A percentile compares a stretch with the other conserved stretches of the same genome.
Evolutionary conservation across 768 basidiomycete genomes (phyloP).

Genomic region (Rhizopogon vinicolor): DNA sequence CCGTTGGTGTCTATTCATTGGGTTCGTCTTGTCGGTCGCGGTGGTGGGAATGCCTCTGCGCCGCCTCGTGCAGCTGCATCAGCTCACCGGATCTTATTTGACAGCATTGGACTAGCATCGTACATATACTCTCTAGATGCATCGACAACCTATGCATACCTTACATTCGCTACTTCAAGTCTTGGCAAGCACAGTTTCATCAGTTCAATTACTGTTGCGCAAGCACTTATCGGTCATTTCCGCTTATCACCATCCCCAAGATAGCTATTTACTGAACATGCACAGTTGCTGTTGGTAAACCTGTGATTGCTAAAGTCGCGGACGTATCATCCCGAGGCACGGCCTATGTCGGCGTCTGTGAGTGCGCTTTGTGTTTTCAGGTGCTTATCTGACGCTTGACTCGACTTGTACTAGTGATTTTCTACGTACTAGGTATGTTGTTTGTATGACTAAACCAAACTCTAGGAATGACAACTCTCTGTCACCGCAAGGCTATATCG

Average conservation of each 20-base stretch:
- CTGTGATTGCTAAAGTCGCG: constrained; percentile 68
- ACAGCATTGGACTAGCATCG: constrained; percentile 57
- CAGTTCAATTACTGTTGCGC: constrained; percentile 49
- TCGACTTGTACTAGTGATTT: constrained; percentile 33
- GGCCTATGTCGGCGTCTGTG: constrained; percentile 54
- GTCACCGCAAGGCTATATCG: constrained; percentile 36
- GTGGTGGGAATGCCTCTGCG: neutral
- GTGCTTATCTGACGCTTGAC: neutral
- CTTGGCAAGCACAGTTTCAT: constrained; percentile 52
- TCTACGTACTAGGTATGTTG: constrained; percentile 53
- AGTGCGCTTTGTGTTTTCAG: constrained; percentile 19
- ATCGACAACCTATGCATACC: constrained; percentile 64
- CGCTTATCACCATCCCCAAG: neutral
- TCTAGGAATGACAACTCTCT: neutral
- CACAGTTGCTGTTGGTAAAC: constrained; percentile 51
- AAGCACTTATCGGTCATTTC: constrained; percentile 48
- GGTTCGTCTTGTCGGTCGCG: constrained; percentile 33
- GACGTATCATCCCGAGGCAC: constrained; percentile 66
- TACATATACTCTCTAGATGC: constrained; percentile 77
- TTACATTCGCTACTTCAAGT: constrained; percentile 49
- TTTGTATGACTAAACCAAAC: neutral
- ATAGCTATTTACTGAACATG: constrained; percentile 10
- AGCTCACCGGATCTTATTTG: neutral
- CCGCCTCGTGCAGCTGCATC: neutral
- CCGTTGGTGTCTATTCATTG: constrained; percentile 56